A percentile compares a stretch with the other conserved stretches of the same genome.
phyloP scores from a whole-genome alignment of 1,284 basidiomycete genomes.

The Ustilago xerochloae region DNA sequence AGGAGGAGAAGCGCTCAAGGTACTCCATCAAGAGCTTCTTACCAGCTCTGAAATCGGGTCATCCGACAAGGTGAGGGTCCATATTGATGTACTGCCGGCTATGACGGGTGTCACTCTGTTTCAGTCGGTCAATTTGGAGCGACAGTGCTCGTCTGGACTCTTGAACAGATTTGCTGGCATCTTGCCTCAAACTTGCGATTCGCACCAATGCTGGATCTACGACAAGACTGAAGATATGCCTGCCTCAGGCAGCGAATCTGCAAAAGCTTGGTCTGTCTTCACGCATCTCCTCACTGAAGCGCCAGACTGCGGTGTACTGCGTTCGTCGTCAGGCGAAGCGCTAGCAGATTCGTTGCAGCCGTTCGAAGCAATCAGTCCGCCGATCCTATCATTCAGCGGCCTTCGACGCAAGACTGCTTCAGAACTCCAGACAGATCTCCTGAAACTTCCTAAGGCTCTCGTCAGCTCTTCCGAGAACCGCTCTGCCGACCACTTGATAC shows the following conservation, averaged over 20 bases:
- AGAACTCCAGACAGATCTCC: slow-evolving; percentile 13
- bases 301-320: slow-evolving; percentile 25
- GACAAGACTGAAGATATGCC: slow-evolving; percentile 61
- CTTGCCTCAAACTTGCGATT: slow-evolving; percentile 4
- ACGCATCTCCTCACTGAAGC: slow-evolving; percentile 50
- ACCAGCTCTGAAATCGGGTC: not conserved
- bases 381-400: slow-evolving; percentile 18
- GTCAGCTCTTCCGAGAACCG: not conserved
- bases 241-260: slow-evolving; percentile 4
- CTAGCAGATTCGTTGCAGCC: slow-evolving; percentile 21
- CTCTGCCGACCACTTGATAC: not conserved
- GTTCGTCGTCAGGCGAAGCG: not conserved
- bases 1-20: slow-evolving; percentile 80
- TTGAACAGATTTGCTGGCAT: slow-evolving; percentile 4
- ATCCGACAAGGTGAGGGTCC: slow-evolving; percentile 59
- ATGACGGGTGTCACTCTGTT: slow-evolving; percentile 93
- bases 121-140: slow-evolving; percentile 74
- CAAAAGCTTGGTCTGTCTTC: slow-evolving; percentile 26
- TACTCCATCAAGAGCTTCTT: slow-evolving; percentile 72
- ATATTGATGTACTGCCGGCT: slow-evolving; percentile 83
- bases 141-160: not conserved
- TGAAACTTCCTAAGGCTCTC: not conserved
- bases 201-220: slow-evolving; percentile 41
- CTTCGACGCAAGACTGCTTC: slow-evolving; percentile 22
- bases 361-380: slow-evolving; percentile 22